Evolutionary conservation across 2,329 filamentous ascomycete genomes (phyloP).

Genomic region (Dactylellina cionopaga): DNA sequence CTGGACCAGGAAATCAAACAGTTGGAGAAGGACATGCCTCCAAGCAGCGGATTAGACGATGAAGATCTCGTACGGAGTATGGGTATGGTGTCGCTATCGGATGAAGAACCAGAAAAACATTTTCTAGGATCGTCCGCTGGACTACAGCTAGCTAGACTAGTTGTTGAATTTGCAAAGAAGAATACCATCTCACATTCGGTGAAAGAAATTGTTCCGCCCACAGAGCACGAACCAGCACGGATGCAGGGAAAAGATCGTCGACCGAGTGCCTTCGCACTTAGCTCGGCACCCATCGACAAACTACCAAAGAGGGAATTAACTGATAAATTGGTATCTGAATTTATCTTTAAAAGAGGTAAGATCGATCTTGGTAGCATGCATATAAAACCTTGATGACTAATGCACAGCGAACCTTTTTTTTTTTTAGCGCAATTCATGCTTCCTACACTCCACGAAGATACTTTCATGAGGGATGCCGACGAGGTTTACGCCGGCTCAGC

Average conservation of each 20-base stretch:
- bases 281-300: conserved; percentile 78
- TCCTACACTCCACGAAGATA: conserved; percentile 84
- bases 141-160: conserved; percentile 90
- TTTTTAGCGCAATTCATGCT: conserved; percentile 82
- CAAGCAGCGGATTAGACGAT: conserved; percentile 69
- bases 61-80: conserved; percentile 89
- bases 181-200: conserved; percentile 92
- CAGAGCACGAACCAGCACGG: conserved; percentile 44
- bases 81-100: conserved; percentile 78
- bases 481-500: conserved; percentile 79
- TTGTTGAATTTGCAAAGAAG: conserved; percentile 96
- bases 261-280: conserved; percentile 72
- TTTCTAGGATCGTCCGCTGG: conserved; percentile 94
- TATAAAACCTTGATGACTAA: neutral
- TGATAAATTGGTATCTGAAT: conserved; percentile 78
- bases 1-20: conserved; percentile 83
- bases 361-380: conserved; percentile 1
- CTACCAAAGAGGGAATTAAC: conserved; percentile 79
- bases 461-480: conserved; percentile 78
- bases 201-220: conserved; percentile 69
- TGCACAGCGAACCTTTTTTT: neutral
- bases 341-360: conserved; percentile 86
- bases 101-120: conserved; percentile 73
- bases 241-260: conserved; percentile 39
- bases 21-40: conserved; percentile 69